Evolutionary conservation across 139 green algal genomes (phyloP), one percentile per base, ranked within the genome.

Genomic region (Haematococcus lacustris): DNA sequence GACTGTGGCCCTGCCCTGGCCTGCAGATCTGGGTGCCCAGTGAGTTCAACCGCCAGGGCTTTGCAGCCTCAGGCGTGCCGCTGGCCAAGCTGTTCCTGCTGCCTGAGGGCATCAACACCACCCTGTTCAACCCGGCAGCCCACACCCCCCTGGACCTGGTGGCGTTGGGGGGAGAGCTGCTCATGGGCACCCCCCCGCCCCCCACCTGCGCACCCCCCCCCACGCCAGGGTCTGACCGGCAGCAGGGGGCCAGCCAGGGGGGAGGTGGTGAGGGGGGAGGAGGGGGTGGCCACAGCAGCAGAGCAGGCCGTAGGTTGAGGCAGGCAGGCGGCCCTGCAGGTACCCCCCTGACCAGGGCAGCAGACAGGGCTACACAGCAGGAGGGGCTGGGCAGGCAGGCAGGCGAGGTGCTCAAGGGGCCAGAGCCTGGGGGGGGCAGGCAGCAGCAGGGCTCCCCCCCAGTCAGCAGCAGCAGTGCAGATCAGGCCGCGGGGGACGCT

Each of bases 61-160:
- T 76, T 37, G 32, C 41, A 26, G 39, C 39, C 4, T 68, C 71
- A 34, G 71, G 71, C 7, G 60, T 76, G 17, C 7, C 37, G 2
- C 5, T n/a, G 2, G 3, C 50, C n/a, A 62, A 68, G 38, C 70
- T 75, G 57, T n/a, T 35, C 53, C 68, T 33, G 13, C 70, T 75
- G 23, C n/a, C 70, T 28, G 32, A 76, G 72, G 77, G 62, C 13
- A 70, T 84, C 26, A 74, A 84, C 57, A 75, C 68, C 26, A 35
- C 60, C 1, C 41, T 71, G 26, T 74, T 64, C 47, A 50, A 51
- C 30, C 67, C 67, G 43, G 43, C 7, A 37, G 35, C n/a, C 21
- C 28, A 72, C 7, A 25, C 43, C 3, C 37, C 63, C 9, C 43
- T 72, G 7, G 5, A 61, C 43, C 41, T 72, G 41, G 43, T 5